Evolutionary conservation across 164 flowering plant genomes (phyloP).

Genomic region (Euptelea pleiosperma): DNA sequence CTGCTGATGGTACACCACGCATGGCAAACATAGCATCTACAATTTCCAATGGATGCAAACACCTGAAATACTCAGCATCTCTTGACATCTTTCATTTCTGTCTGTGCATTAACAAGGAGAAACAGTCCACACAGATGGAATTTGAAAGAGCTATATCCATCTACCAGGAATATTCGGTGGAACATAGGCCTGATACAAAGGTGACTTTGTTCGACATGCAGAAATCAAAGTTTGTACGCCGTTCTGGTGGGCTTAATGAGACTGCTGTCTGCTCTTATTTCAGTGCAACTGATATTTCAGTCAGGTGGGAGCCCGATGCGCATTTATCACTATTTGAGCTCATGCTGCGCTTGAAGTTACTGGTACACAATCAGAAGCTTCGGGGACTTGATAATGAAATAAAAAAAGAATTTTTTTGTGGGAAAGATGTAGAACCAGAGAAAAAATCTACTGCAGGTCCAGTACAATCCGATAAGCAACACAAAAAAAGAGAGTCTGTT

Average conservation of each 20-base stretch:
- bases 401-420: slow-evolving; percentile 24
- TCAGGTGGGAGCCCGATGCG: slow-evolving; percentile 96
- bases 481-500: slow-evolving; percentile 70
- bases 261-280: slow-evolving; percentile 84
- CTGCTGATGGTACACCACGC: slow-evolving; percentile 88
- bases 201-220: slow-evolving; percentile 83
- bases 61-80: slow-evolving; percentile 55
- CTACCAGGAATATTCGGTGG: slow-evolving; percentile 67
- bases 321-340: slow-evolving; percentile 85
- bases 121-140: slow-evolving; percentile 75
- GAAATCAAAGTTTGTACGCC: slow-evolving; percentile 88
- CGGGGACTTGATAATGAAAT: slow-evolving; percentile 30
- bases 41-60: slow-evolving; percentile 41
- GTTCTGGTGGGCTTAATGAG: slow-evolving; percentile 81
- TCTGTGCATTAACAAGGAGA: slow-evolving; percentile 79
- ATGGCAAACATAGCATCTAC: slow-evolving; percentile 62
- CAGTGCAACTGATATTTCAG: slow-evolving; percentile 85
- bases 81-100: slow-evolving; percentile 81
- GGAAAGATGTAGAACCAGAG: slow-evolving; percentile 30
- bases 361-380: slow-evolving; percentile 55
- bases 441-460: slow-evolving; percentile 43
- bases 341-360: slow-evolving; percentile 51
- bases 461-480: slow-evolving; percentile 40
- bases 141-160: slow-evolving; percentile 86
- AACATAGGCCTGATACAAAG: slow-evolving; percentile 41